Evolutionary conservation across 257 asterid species (phyloP).

Genomic region (Solanum ossicruentum): DNA sequence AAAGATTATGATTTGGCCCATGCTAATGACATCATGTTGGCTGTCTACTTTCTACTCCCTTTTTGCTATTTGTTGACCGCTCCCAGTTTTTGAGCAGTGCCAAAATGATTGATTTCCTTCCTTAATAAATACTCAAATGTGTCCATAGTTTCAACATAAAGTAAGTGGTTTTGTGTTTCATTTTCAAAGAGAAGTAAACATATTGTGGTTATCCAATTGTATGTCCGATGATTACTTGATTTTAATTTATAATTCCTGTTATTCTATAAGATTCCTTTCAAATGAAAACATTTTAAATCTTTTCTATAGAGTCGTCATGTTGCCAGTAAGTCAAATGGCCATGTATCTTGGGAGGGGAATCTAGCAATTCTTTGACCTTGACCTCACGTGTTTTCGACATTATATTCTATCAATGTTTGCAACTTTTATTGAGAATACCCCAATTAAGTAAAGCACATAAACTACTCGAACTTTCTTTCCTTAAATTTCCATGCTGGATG

Average conservation of each 20-base stretch:
- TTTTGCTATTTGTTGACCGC: background rate
- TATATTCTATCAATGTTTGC: background rate
- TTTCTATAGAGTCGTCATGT: background rate
- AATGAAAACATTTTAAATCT: background rate
- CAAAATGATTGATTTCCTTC: background rate
- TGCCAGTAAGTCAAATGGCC: background rate
- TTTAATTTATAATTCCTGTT: background rate
- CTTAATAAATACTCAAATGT: background rate
- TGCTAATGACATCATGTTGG: background rate
- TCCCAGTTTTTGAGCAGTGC: background rate
- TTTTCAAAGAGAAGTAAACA: background rate
- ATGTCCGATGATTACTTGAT: background rate
- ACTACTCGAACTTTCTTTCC: background rate
- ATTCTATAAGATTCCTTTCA: background rate
- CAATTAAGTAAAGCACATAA: background rate
- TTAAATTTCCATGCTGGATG: background rate
- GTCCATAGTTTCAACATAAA: background rate
- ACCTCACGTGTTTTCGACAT: background rate
- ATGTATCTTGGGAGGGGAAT: background rate
- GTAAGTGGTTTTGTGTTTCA: background rate
- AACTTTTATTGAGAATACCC: background rate
- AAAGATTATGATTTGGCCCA: background rate
- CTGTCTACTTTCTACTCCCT: background rate
- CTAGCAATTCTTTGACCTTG: background rate
- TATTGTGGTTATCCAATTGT: background rate